A percentile compares a stretch with the other conserved stretches of the same genome.
Evolutionary conservation across 164 flowering plant species (phyloP).

Genomic region (Paratinospora sagittata): DNA sequence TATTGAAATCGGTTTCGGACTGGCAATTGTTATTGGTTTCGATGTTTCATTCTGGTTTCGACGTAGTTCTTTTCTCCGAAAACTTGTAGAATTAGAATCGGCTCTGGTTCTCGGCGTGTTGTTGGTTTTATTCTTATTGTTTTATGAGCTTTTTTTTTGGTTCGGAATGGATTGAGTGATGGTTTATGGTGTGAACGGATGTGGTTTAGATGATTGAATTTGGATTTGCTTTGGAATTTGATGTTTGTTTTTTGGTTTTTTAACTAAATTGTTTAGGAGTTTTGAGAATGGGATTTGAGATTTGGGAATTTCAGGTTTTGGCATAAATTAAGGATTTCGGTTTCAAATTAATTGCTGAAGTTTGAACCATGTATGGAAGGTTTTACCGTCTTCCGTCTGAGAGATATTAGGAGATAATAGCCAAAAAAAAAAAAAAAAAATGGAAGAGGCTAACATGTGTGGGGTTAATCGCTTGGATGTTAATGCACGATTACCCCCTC

Average conservation of each 20-base stretch:
- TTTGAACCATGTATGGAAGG: conserved; percentile 4
- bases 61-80: background rate
- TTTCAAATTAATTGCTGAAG: background rate
- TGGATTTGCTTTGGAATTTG: background rate
- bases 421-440: too few species aligned
- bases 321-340: background rate
- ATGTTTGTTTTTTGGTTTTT: background rate
- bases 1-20: background rate
- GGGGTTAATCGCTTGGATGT: too few species aligned
- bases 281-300: background rate
- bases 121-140: background rate
- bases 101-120: background rate
- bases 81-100: background rate
- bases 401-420: too few species aligned
- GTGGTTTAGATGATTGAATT: too few species aligned
- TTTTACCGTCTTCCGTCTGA: too few species aligned
- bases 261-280: background rate
- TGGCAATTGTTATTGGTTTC: background rate
- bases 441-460: too few species aligned
- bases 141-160: background rate
- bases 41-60: background rate
- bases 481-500: background rate
- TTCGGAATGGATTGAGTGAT: background rate
- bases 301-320: background rate
- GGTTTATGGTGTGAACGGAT: background rate